A percentile compares a stretch with the other conserved stretches of the same genome.
phyloP scores from a whole-genome alignment of 805 yeast genomes.

The Starmerella ratchasimensis region DNA sequence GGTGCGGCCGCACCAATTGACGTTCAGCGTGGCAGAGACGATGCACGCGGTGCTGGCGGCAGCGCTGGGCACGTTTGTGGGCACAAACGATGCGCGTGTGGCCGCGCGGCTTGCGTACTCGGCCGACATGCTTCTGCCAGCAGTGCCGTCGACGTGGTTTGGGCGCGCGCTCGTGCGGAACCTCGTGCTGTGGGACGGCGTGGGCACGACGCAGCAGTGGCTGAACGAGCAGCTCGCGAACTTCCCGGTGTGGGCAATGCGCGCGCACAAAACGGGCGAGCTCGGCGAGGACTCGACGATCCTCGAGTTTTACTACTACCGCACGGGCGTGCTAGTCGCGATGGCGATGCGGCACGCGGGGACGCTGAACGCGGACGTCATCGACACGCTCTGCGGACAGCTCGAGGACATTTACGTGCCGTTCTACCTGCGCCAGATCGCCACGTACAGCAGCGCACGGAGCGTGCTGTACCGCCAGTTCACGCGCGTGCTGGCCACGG shows the following conservation, averaged over 20 bases:
- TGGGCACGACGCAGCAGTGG: constrained; percentile 43
- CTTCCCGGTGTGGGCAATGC: constrained; percentile 20
- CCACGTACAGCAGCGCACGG: neutral
- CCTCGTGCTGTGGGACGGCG: constrained; percentile 57
- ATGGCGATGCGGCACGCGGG: constrained; percentile 71
- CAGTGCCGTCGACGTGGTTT: constrained; percentile 65
- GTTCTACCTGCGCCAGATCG: constrained; percentile 24
- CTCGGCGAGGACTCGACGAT: too few relatives aligned
- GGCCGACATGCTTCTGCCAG: neutral
- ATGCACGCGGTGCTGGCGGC: constrained; percentile 58
- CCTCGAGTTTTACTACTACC: neutral
- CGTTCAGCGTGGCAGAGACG: constrained; percentile 3
- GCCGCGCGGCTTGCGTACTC: constrained; percentile 56
- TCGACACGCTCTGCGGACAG: constrained; percentile 42
- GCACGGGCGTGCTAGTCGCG: constrained; percentile 59
- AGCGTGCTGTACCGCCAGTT: too few relatives aligned
- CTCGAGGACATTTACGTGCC: constrained; percentile 37
- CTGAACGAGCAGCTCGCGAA: constrained; percentile 33
- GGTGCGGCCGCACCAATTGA: constrained; percentile 1
- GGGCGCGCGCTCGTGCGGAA: constrained; percentile 50
- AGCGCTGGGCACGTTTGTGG: constrained; percentile 56
- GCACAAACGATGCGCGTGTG: constrained; percentile 43
- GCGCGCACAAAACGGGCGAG: neutral
- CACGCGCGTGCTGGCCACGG: constrained; percentile 1
- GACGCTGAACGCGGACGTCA: constrained; percentile 32